These are phyloP conservation scores for Claviceps maximensis DNA, from an alignment of 2,329 filamentous ascomycete genomes.

Conservation along the genomic window DNA sequence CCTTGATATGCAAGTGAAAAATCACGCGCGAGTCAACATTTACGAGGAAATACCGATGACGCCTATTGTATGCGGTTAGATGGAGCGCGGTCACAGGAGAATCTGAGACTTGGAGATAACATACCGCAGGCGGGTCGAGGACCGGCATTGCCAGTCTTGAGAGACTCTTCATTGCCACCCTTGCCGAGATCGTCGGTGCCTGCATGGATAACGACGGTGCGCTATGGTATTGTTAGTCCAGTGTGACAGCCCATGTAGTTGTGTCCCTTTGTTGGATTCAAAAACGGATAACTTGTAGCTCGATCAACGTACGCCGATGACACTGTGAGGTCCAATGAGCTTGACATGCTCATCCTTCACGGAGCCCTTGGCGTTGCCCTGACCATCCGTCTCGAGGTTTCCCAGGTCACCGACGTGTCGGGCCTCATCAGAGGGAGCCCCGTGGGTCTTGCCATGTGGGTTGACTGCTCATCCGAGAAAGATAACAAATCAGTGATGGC, in stretches of 20 bases:
- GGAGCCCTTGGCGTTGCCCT: slow-evolving; percentile 79
- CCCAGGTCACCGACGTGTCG: slow-evolving; percentile 96
- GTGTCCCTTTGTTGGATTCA: too few species aligned
- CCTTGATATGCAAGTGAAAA: not conserved
- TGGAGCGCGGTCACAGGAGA: not conserved
- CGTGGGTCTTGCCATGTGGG: slow-evolving; percentile 85
- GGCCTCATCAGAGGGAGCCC: slow-evolving; percentile 65
- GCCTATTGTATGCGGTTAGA: slow-evolving; percentile 31
- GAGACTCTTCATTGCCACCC: slow-evolving; percentile 83
- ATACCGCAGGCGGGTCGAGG: slow-evolving; percentile 85
- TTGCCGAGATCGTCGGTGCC: slow-evolving; percentile 96
- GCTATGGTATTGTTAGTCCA: slow-evolving; percentile 34
- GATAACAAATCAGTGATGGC: not conserved
- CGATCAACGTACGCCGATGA: slow-evolving; percentile 64
- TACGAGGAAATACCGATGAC: slow-evolving; percentile 82
- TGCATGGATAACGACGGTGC: slow-evolving; percentile 86
- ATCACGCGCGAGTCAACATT: slow-evolving; percentile 10
- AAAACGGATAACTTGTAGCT: not conserved
- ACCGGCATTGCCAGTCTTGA: slow-evolving; percentile 97
- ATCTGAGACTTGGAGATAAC: slow-evolving; percentile 17
- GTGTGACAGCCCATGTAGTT: too few species aligned
- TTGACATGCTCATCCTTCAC: slow-evolving; percentile 74
- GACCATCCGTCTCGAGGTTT: slow-evolving; percentile 89
- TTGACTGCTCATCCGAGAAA: slow-evolving; percentile 54
- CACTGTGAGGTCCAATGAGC: slow-evolving; percentile 89